phyloP scores from a whole-genome alignment of 306 rosid genomes.

The Cucurbita maxima region DNA sequence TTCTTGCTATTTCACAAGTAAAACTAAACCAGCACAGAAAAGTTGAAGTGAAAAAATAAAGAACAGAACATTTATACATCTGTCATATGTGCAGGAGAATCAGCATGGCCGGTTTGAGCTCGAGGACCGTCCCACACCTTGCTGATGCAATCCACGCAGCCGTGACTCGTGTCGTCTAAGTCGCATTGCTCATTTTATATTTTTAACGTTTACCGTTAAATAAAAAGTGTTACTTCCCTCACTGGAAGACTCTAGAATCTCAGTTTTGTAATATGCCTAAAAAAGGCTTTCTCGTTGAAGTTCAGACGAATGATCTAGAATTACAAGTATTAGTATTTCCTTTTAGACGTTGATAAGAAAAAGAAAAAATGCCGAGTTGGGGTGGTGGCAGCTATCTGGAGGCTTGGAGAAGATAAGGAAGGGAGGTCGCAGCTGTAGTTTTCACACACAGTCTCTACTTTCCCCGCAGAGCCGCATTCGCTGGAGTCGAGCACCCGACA shows the following conservation, averaged over 20 bases:
- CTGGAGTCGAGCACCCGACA: constrained; percentile 83
- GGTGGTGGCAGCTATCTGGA: constrained; percentile 20
- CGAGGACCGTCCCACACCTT: constrained; percentile 79
- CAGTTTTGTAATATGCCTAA: neutral
- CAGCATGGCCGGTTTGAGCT: constrained; percentile 97
- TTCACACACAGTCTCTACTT: constrained; percentile 28
- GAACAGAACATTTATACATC: too few species aligned
- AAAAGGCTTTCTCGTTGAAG: neutral
- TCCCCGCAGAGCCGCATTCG: constrained; percentile 70
- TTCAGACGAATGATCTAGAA: neutral
- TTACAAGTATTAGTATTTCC: neutral
- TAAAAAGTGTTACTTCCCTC: neutral
- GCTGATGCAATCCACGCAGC: constrained; percentile 88
- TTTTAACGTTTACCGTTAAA: neutral
- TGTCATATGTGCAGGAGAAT: constrained; percentile 52
- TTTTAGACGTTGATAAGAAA: neutral
- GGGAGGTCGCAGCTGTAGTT: constrained; percentile 23
- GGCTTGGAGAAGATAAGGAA: constrained; percentile 53
- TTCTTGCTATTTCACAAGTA: too few species aligned
- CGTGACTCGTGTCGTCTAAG: constrained; percentile 33
- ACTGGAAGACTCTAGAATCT: neutral
- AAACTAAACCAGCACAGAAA: too few species aligned
- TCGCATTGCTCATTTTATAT: neutral
- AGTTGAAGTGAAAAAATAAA: too few species aligned
- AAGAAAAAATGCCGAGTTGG: neutral